Conservation (phyloP, 73 alveolate species). For the Paramecium pentaurelia region DNA sequence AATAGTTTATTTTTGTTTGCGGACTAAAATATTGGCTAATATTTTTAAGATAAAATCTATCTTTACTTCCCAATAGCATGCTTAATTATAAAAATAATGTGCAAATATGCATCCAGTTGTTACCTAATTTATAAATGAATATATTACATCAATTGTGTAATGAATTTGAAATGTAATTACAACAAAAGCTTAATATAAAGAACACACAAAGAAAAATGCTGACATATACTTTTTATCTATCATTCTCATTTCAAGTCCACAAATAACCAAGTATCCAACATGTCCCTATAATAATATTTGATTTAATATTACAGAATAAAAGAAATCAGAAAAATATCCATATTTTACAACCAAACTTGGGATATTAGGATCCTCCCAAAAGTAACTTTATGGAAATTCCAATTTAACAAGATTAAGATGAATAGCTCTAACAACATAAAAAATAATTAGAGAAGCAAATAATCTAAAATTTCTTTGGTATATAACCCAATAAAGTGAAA, state of each 20-base stretch:
- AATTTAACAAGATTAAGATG: not conserved
- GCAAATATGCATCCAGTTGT: slow-evolving; percentile 15
- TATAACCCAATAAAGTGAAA: slow-evolving; percentile 18
- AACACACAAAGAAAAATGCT: not conserved
- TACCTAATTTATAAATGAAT: not conserved
- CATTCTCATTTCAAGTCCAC: not conserved
- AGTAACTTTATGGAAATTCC: not conserved
- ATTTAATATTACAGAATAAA: not conserved
- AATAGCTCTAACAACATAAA: slow-evolving; percentile 18
- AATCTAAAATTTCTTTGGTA: slow-evolving; percentile 5
- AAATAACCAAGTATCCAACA: not conserved
- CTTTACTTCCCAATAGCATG: slow-evolving; percentile 36
- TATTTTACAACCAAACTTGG: slow-evolving; percentile 18
- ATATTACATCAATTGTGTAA: slow-evolving; percentile 28
- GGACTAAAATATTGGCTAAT: not conserved
- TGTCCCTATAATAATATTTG: not conserved
- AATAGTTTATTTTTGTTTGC: not conserved
- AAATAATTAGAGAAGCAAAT: not conserved
- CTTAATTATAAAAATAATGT: slow-evolving; percentile 7
- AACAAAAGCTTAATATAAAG: slow-evolving; percentile 13
- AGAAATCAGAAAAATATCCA: slow-evolving; percentile 11
- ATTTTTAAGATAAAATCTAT: not conserved
- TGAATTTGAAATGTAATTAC: not conserved
- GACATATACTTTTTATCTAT: not conserved
- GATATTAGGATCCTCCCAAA: not conserved